A percentile compares a stretch with the other conserved stretches of the same genome.
These are phyloP conservation scores for Dovyalis caffra DNA, from an alignment of 345 rosid species.

Conservation along the genomic window DNA sequence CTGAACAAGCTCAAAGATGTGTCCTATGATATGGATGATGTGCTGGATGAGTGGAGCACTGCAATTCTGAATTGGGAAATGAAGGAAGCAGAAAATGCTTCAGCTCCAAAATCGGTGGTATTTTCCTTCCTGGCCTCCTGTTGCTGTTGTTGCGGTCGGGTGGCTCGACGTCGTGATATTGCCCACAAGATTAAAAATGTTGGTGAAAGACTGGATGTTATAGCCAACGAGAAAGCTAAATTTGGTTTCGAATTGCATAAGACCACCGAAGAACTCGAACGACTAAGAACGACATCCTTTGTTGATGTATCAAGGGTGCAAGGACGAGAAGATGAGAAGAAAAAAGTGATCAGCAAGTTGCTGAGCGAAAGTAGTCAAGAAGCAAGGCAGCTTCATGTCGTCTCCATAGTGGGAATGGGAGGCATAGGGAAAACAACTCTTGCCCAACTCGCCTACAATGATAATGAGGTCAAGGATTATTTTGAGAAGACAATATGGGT, in stretches of 20 bases:
- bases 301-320: background rate
- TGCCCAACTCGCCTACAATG: background rate
- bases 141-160: background rate
- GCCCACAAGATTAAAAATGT: background rate
- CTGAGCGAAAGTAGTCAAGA: background rate
- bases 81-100: background rate
- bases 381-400: background rate
- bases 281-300: background rate
- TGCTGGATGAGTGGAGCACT: slow-evolving; percentile 21
- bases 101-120: background rate
- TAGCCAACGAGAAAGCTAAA: background rate
- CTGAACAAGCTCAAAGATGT: slow-evolving; percentile 13
- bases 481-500: slow-evolving; percentile 10
- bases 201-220: background rate
- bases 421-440: slow-evolving; percentile 16
- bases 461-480: background rate
- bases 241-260: background rate
- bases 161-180: background rate
- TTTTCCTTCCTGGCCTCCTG: background rate
- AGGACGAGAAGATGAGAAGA: background rate
- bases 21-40: slow-evolving; percentile 21
- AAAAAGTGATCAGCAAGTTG: background rate
- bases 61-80: slow-evolving; percentile 6
- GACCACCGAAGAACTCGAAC: background rate
- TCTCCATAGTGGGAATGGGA: slow-evolving; percentile 4